Evolutionary conservation across 257 asterid genomes (phyloP).

Genomic region (Jacaranda mimosifolia): DNA sequence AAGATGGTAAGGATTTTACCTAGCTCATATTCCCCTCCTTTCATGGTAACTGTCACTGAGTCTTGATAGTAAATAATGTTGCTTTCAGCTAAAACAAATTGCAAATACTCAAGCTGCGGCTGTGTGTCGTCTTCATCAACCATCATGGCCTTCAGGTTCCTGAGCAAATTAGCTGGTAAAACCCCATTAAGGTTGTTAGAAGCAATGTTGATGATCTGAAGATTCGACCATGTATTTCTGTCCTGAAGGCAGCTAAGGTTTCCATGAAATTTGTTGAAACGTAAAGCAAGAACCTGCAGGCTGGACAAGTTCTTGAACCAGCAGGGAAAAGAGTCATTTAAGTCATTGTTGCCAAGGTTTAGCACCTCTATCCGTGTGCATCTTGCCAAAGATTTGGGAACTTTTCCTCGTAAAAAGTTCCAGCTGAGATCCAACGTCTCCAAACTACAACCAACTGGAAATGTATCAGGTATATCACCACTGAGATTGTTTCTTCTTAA

Average conservation of each 20-base stretch:
- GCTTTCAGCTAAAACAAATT: background rate
- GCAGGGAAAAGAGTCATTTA: constrained; percentile 57
- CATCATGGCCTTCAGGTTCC: constrained; percentile 41
- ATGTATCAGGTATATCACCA: constrained; percentile 49
- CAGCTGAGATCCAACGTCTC: constrained; percentile 56
- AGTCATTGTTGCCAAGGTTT: constrained; percentile 50
- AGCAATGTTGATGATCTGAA: constrained; percentile 53
- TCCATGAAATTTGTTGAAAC: constrained; percentile 51
- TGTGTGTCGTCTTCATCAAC: constrained; percentile 2
- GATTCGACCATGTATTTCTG: constrained; percentile 32
- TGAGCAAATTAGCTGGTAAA: constrained; percentile 40
- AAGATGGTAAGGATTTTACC: constrained; percentile 53
- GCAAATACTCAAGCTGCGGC: constrained; percentile 31
- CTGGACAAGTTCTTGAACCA: constrained; percentile 39
- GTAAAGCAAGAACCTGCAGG: constrained; percentile 40
- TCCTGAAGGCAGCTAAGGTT: constrained; percentile 38
- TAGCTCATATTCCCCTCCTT: constrained; percentile 49
- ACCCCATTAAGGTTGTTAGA: constrained; percentile 46
- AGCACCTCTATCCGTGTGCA: constrained; percentile 52
- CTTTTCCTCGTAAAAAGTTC: constrained; percentile 48
- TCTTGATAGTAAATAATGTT: constrained; percentile 46
- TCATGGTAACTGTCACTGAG: constrained; percentile 48
- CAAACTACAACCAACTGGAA: constrained; percentile 43
- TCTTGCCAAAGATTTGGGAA: constrained; percentile 56
- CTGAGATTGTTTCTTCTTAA: constrained; percentile 55